phyloP scores from a whole-genome alignment of 2,329 filamentous ascomycete genomes.

The Microcera coccophila region DNA sequence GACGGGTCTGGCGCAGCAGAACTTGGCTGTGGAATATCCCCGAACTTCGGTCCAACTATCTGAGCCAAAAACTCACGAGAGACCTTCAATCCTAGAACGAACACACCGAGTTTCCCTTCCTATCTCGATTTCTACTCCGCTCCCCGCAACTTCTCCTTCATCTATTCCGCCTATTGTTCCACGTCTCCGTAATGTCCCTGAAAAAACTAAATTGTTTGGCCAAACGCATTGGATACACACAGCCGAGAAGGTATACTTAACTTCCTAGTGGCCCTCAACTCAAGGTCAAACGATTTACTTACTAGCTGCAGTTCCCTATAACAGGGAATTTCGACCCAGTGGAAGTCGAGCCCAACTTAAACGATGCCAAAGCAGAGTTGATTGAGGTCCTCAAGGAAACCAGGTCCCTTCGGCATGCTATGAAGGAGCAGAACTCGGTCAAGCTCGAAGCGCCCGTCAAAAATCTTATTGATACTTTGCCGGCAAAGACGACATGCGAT shows the following conservation, averaged over 20 bases:
- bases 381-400: constrained; percentile 19
- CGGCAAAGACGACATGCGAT: constrained; percentile 16
- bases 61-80: neutral
- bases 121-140: neutral
- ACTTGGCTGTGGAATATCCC: constrained; percentile 7
- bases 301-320: constrained; percentile 24
- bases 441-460: constrained; percentile 18
- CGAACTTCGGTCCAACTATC: constrained; percentile 5
- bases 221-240: constrained; percentile 28
- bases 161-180: constrained; percentile 21
- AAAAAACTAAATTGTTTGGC: constrained; percentile 27
- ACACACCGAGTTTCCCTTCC: too few relatives aligned
- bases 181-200: constrained; percentile 23
- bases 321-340: constrained; percentile 23
- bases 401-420: constrained; percentile 14
- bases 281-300: too few relatives aligned
- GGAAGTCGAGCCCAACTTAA: constrained; percentile 22
- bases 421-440: constrained; percentile 15
- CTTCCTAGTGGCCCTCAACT: neutral
- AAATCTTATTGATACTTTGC: constrained; percentile 17
- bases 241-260: constrained; percentile 18
- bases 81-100: neutral
- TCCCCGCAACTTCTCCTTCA: constrained; percentile 3
- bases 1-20: neutral
- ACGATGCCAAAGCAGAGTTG: constrained; percentile 23